Evolutionary conservation across 345 rosid genomes (phyloP).

Genomic region (Salix brachista): DNA sequence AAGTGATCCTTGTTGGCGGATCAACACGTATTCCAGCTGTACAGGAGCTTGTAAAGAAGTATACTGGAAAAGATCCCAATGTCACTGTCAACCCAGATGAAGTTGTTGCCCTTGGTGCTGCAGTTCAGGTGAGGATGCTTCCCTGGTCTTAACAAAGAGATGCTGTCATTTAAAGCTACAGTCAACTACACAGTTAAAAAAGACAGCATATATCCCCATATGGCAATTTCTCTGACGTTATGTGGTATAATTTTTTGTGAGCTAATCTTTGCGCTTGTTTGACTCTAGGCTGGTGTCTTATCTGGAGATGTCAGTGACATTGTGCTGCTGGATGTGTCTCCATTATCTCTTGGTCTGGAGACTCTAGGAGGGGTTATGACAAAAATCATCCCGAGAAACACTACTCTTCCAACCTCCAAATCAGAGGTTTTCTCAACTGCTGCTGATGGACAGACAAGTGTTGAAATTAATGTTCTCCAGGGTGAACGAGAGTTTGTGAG

Average conservation of each 20-base stretch:
- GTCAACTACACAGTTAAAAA: background rate
- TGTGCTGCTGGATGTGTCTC: constrained; percentile 84
- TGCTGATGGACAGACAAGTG: constrained; percentile 98
- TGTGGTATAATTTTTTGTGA: background rate
- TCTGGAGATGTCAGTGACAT: constrained; percentile 96
- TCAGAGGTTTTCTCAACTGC: constrained; percentile 99
- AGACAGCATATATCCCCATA: background rate
- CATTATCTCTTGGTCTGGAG: constrained; percentile 85
- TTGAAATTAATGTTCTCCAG: constrained; percentile 92
- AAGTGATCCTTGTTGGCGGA: constrained; percentile 97
- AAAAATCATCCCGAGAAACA: constrained; percentile 88
- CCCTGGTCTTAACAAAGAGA: background rate
- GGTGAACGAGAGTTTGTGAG: constrained; percentile 97
- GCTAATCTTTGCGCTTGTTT: background rate
- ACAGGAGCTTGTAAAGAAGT: constrained; percentile 82
- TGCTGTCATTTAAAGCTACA: background rate
- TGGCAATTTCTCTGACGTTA: background rate
- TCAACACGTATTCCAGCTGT: constrained; percentile 98
- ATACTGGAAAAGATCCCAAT: constrained; percentile 92
- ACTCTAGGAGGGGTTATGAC: constrained; percentile 99
- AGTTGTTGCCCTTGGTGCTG: constrained; percentile 98
- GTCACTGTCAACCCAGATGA: constrained; percentile 97
- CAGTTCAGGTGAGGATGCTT: constrained; percentile 67
- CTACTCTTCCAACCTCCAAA: constrained; percentile 91
- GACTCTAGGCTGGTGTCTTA: constrained; percentile 80